Conservation (phyloP, 768 basidiomycete species). For the Hygrocybe coccinea region DNA sequence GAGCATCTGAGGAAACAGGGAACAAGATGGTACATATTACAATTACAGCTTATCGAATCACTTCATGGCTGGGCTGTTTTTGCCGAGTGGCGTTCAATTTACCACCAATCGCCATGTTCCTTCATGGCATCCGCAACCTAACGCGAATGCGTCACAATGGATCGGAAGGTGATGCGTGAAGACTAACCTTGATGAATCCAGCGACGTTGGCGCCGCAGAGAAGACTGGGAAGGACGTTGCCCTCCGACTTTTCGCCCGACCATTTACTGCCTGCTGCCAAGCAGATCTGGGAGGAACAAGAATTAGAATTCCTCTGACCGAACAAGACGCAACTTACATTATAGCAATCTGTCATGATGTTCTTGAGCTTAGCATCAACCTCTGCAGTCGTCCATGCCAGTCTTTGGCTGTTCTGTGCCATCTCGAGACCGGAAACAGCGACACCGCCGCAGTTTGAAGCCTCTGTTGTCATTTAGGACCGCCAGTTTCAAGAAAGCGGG, state of each 20-base stretch:
- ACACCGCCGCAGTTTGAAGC: slow-evolving; percentile 70
- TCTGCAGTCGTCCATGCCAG: slow-evolving; percentile 57
- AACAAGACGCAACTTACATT: slow-evolving; percentile 24
- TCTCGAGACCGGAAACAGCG: slow-evolving; percentile 72
- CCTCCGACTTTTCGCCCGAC: slow-evolving; percentile 43
- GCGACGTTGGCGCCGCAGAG: slow-evolving; percentile 69
- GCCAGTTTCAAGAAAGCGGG: not conserved
- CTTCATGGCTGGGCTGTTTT: not conserved
- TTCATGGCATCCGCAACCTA: slow-evolving; percentile 64
- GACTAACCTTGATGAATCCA: slow-evolving; percentile 51
- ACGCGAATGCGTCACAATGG: not conserved
- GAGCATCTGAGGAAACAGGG: not conserved
- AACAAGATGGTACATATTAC: not conserved
- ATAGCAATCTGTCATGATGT: slow-evolving; percentile 67
- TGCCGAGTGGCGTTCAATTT: slow-evolving; percentile 18
- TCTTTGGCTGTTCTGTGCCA: slow-evolving; percentile 72
- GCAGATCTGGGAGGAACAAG: slow-evolving; percentile 40
- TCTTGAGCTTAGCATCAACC: slow-evolving; percentile 64
- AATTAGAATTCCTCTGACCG: slow-evolving; percentile 3
- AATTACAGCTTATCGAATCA: not conserved
- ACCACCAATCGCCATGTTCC: slow-evolving; percentile 77
- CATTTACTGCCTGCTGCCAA: slow-evolving; percentile 53
- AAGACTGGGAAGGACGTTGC: slow-evolving; percentile 45
- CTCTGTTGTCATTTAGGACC: slow-evolving; percentile 25
- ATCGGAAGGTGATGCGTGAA: not conserved